Evolutionary conservation across 495 filamentous ascomycete species (phyloP).

Genomic region (Beverwykella pulmonaria): DNA sequence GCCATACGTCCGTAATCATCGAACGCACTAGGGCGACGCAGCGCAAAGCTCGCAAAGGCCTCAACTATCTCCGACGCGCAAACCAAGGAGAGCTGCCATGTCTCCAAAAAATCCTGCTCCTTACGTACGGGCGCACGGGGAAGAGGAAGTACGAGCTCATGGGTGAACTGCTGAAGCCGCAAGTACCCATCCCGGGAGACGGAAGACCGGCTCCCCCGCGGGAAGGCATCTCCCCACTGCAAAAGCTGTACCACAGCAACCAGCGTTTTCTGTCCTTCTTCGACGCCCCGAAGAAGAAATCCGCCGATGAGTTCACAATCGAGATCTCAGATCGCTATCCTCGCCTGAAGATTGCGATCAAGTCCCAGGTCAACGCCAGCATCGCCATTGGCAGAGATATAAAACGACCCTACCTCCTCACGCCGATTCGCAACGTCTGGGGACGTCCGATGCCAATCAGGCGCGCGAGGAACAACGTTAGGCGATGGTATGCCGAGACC

Average conservation of each 20-base stretch:
- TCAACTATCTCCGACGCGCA: constrained; percentile 56
- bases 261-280: constrained; percentile 28
- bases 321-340: constrained; percentile 33
- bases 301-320: constrained; percentile 28
- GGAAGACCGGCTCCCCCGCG: constrained; percentile 7
- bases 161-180: constrained; percentile 49
- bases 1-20: constrained; percentile 2
- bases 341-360: constrained; percentile 30
- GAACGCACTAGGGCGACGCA: constrained; percentile 22
- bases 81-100: constrained; percentile 65
- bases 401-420: constrained; percentile 51
- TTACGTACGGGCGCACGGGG: constrained; percentile 76
- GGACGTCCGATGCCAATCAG: constrained; percentile 56
- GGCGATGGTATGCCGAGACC: constrained; percentile 60
- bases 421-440: constrained; percentile 68
- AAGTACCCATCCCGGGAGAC: constrained; percentile 24
- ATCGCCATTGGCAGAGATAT: constrained; percentile 34
- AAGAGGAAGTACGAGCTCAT: constrained; percentile 67
- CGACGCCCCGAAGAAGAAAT: constrained; percentile 43
- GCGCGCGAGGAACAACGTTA: constrained; percentile 60
- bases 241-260: constrained; percentile 34
- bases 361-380: constrained; percentile 19
- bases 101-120: constrained; percentile 64
- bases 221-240: constrained; percentile 19
- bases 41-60: constrained; percentile 41